Evolutionary conservation across 2,329 filamentous ascomycete genomes (phyloP), one percentile per base, ranked within the genome.

Genomic region (Fusarium liriodendri): DNA sequence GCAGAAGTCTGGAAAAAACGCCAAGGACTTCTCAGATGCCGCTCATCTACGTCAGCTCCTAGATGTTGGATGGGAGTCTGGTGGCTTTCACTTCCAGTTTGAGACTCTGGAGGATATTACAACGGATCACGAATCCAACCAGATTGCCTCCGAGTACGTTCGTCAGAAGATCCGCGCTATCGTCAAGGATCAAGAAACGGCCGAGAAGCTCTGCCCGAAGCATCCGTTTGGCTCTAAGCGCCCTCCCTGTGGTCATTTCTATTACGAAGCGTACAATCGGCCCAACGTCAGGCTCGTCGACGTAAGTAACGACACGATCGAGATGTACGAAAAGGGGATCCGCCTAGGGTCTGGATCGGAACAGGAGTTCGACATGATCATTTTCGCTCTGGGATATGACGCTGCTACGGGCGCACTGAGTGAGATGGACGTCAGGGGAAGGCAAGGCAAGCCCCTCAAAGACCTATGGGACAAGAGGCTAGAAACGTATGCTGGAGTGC

Each of bases 191-290:
- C 62, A 55, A 13, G 29, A 59, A 4, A 71, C 62, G n/a, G 70
- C 70, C 13, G 47, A 66, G 14, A 14, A 61, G 2, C 67, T 73
- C 16, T 62, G 35, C 22, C 70, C 70, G 7, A 61, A 64, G 33
- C 45, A 73, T 40, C 40, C 40, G 18, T 60, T 70, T 16, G 50
- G 60, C 29, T 55, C 70, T 2, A 68, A 66, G 35, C 67, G 71
- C 25, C 68, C 68, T 8, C 69, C 67, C 32, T 70, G 64, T 42
- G 69, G 58, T 5, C 63, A 66, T 32, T 62, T 62, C 16, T 74
- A 74, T 32, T 74, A 72, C 45, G 66, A 72, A 62, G 35, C 66
- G n/a, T 74, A 64, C 62, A 74, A 74, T 22, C 60, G 55, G 1
- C 33, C 64, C 10, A 71, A 73, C 33, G 68, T 73, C 8, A 50